Evolutionary conservation across 2,329 filamentous ascomycete genomes (phyloP), one percentile per base, ranked within the genome.

Genomic region (Fusarium sp.): DNA sequence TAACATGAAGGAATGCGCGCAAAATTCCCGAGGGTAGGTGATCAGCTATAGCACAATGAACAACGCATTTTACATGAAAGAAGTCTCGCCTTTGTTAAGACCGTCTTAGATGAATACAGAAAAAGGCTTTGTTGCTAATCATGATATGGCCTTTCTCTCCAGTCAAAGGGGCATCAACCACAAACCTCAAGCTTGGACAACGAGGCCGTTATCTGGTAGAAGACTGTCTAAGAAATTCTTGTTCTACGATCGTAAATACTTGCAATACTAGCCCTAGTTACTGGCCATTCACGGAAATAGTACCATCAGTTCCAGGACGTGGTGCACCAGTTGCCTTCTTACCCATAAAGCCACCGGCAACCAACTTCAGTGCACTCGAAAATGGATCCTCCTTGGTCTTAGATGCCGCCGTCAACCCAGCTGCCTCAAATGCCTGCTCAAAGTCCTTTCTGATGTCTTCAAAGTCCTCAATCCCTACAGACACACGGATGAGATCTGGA

Each of bases 381-480:
- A 48, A 48, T 8, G 43, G 43, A 24, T 48, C 43, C 5, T 48
- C 43, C 20, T 48, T 48, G 7, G 43, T 48, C 20, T 48, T 48
- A 20, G 43, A 48, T 24, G 43, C 43, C 7, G 43, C 20, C 14
- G 43, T 24, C 14, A 48, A 5, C 13, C 43, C 43, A 48, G 43
- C 20, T 3, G 43, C 43, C 6, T 48, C 43, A 14, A 48, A 48
- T 24, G 62, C 67, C 82, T 93, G 92, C 81, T 92, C 89, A 77
- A 94, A 93, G 80, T 94, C 92, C 35, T 88, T 88, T 76, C 91
- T 91, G 78, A 94, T 94, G 76, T 94, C 92, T 81, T 93, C 91
- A 73, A 94, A 92, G 78, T 93, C 91, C 81, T 94, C 92, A 8
- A 90, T 93, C 6, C 77, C 77, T 1, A 79, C 75, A 9, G 75